Evolutionary conservation across 225 moss, liverwort and hornwort species (phyloP).

Genomic region (Pseudoscleropodium purum): DNA sequence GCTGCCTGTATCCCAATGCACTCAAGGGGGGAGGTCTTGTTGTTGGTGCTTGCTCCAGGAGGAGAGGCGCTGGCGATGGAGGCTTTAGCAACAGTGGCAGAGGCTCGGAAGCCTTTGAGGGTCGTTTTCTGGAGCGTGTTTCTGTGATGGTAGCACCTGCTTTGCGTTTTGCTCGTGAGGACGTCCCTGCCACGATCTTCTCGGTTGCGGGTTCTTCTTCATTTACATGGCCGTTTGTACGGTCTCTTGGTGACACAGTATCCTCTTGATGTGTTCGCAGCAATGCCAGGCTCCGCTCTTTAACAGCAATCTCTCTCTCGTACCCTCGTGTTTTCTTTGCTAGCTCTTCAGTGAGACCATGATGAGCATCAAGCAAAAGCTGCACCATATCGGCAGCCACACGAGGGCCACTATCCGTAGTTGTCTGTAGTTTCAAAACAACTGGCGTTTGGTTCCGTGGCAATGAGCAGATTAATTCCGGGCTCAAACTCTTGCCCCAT

Average conservation of each 20-base stretch:
- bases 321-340: constrained; percentile 11
- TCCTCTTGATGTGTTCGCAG: not conserved
- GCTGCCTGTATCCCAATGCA: constrained; percentile 30
- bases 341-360: constrained; percentile 7
- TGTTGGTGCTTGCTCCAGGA: not conserved
- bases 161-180: constrained; percentile 31
- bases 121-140: constrained; percentile 29
- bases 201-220: not conserved
- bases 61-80: not conserved
- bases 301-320: constrained; percentile 28
- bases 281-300: constrained; percentile 5
- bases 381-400: constrained; percentile 36
- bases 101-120: constrained; percentile 6
- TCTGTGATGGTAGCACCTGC: not conserved
- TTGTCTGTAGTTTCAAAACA: constrained; percentile 17
- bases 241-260: not conserved
- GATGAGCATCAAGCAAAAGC: constrained; percentile 31
- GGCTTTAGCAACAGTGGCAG: constrained; percentile 1
- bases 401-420: constrained; percentile 6
- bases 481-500: constrained; percentile 6
- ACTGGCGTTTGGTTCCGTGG: not conserved
- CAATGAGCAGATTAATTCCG: constrained; percentile 19
- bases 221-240: constrained; percentile 8
- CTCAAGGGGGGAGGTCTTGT: constrained; percentile 17
- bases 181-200: not conserved